A percentile compares a stretch with the other conserved stretches of the same genome.
Evolutionary conservation across 2,329 filamentous ascomycete species (phyloP).

Genomic region (Aureobasidium melanogenum): DNA sequence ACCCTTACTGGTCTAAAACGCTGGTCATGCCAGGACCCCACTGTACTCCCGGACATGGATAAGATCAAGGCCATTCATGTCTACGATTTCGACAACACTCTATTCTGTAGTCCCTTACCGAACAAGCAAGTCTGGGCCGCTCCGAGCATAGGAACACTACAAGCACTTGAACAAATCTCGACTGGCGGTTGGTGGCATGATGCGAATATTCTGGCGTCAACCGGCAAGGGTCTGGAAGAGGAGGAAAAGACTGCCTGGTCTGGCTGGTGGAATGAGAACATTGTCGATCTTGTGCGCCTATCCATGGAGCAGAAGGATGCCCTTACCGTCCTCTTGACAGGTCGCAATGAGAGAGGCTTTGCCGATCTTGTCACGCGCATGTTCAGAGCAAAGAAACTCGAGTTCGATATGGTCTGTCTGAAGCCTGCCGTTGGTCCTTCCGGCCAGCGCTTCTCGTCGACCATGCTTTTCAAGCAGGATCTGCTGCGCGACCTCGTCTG

Average conservation of each 20-base stretch:
- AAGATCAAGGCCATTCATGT: conserved; percentile 75
- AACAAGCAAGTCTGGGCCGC: conserved; percentile 82
- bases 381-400: conserved; percentile 62
- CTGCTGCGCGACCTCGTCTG: conserved; percentile 74
- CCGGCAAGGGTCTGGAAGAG: conserved; percentile 69
- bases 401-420: conserved; percentile 80
- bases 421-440: conserved; percentile 78
- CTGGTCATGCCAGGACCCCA: conserved; percentile 67
- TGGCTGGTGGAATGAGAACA: conserved; percentile 94
- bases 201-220: conserved; percentile 71
- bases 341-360: conserved; percentile 70
- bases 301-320: conserved; percentile 79
- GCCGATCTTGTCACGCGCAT: conserved; percentile 74
- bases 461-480: conserved; percentile 86
- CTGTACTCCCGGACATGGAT: conserved; percentile 59
- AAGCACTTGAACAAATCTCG: conserved; percentile 64
- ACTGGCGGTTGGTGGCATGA: conserved; percentile 98
- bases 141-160: conserved; percentile 66
- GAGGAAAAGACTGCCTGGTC: conserved; percentile 81
- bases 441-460: conserved; percentile 68
- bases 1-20: conserved; percentile 70
- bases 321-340: conserved; percentile 78
- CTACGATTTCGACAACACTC: conserved; percentile 97
- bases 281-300: conserved; percentile 67
- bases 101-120: conserved; percentile 85